Evolutionary conservation across 169 alveolate genomes (phyloP).

Genomic region (Sarcocystis neurona): DNA sequence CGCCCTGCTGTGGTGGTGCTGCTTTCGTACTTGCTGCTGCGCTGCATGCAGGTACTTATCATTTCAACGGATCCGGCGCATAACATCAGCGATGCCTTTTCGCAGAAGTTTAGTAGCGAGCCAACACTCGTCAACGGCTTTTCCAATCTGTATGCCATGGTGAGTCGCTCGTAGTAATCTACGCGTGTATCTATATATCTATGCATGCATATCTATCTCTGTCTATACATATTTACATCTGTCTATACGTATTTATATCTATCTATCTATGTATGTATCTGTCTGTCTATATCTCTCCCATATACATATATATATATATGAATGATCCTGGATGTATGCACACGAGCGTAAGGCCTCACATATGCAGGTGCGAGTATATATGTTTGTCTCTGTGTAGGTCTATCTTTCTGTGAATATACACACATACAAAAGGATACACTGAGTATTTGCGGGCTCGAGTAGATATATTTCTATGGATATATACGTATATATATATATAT

Average conservation of each 20-base stretch:
- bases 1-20: too few relatives aligned
- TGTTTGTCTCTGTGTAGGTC: not conserved
- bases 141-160: conserved; percentile 94
- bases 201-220: conserved; percentile 33
- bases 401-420: not conserved
- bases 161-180: too few relatives aligned
- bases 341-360: not conserved
- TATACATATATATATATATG: not conserved
- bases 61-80: conserved; percentile 99
- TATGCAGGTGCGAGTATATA: not conserved
- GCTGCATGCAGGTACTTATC: conserved; percentile 86
- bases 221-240: too few relatives aligned
- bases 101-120: conserved; percentile 91
- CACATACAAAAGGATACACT: not conserved
- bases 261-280: too few relatives aligned
- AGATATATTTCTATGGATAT: not conserved
- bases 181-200: too few relatives aligned
- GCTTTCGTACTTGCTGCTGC: not conserved
- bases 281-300: too few relatives aligned
- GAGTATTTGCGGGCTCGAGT: too few relatives aligned
- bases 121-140: conserved; percentile 95
- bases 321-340: not conserved
- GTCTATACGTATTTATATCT: too few relatives aligned
- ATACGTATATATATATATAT: not conserved
- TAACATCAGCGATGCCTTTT: conserved; percentile 97